Evolutionary conservation across 139 green algal genomes (phyloP).

Genomic region (Nannochloris sp.): DNA sequence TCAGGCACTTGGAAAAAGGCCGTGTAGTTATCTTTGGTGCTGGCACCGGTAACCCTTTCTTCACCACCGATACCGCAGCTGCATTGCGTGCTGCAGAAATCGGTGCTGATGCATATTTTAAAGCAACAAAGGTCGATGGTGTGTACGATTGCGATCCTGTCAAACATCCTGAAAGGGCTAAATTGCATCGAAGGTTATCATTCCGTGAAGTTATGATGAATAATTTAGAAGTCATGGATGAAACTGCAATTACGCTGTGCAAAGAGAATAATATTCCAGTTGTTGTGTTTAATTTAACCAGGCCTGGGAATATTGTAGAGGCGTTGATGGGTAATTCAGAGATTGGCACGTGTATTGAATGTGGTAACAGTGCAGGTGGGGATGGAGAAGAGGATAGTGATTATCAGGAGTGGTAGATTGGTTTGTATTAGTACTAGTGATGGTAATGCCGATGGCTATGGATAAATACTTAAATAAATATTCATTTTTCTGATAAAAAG

Average conservation of each 20-base stretch:
- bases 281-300: constrained; percentile 83
- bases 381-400: background rate
- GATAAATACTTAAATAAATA: background rate
- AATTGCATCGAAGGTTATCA: constrained; percentile 51
- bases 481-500: background rate
- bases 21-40: constrained; percentile 96
- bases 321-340: constrained; percentile 19
- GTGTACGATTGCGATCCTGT: constrained; percentile 89
- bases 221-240: constrained; percentile 82
- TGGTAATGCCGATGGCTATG: background rate
- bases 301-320: constrained; percentile 62
- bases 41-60: constrained; percentile 96
- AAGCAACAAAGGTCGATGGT: constrained; percentile 97
- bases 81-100: constrained; percentile 94
- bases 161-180: constrained; percentile 58
- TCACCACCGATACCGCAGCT: constrained; percentile 96
- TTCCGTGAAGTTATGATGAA: constrained; percentile 51
- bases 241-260: constrained; percentile 97
- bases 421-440: background rate
- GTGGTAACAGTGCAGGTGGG: background rate
- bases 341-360: constrained; percentile 21
- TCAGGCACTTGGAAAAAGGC: constrained; percentile 88
- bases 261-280: constrained; percentile 94
- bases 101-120: constrained; percentile 82
- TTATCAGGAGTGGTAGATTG: background rate